Evolutionary conservation across 495 filamentous ascomycete species (phyloP).

Genomic region (Cercophora scortea): DNA sequence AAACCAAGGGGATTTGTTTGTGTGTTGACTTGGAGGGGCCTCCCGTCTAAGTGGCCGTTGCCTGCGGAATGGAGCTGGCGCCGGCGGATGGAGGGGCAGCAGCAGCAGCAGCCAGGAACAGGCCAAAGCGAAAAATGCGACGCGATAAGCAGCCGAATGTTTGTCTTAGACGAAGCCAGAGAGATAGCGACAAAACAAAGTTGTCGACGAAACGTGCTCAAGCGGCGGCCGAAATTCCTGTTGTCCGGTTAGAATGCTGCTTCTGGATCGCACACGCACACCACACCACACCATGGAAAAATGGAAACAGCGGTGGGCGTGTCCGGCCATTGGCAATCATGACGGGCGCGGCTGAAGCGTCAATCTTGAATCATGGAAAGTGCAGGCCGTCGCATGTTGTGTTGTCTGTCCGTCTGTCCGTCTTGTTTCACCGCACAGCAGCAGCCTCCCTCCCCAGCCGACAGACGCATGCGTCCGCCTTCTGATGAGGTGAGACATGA

Average conservation of each 20-base stretch:
- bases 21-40: neutral
- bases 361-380: neutral
- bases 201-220: neutral
- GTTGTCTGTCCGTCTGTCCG: too few relatives aligned
- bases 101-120: neutral
- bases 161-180: slow-evolving; percentile 8
- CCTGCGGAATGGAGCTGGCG: neutral
- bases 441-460: too few relatives aligned
- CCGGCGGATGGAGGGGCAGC: slow-evolving; percentile 1
- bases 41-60: neutral
- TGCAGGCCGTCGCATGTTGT: too few relatives aligned
- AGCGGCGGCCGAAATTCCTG: neutral
- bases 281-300: too few relatives aligned
- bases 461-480: too few relatives aligned
- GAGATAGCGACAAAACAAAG: neutral
- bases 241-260: neutral
- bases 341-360: too few relatives aligned
- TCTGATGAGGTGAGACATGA: too few relatives aligned
- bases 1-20: neutral
- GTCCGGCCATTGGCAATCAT: too few relatives aligned
- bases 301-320: too few relatives aligned
- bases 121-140: slow-evolving; percentile 6
- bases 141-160: slow-evolving; percentile 8
- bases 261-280: neutral
- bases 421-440: too few relatives aligned